These are phyloP conservation scores for Plasmodium relictum DNA, from an alignment of 169 alveolate genomes.

Conservation along the genomic window DNA sequence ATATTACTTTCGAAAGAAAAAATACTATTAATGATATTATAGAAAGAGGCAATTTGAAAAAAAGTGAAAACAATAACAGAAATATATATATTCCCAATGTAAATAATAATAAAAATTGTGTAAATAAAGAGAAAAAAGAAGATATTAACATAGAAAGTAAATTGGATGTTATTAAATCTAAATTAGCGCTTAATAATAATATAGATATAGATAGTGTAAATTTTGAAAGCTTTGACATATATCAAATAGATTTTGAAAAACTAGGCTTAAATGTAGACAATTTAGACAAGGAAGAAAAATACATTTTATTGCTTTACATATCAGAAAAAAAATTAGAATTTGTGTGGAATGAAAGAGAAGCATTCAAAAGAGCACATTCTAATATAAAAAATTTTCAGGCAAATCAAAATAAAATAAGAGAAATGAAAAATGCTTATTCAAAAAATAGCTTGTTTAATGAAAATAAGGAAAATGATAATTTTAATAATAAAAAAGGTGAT, in stretches of 20 bases:
- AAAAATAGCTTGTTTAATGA: neutral
- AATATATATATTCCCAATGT: neutral
- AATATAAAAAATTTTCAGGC: slow-evolving; percentile 3
- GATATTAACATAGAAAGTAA: slow-evolving; percentile 16
- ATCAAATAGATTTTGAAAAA: slow-evolving; percentile 57
- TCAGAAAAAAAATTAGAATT: slow-evolving; percentile 43
- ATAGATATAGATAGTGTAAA: slow-evolving; percentile 38
- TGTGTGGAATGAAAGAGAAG: slow-evolving; percentile 7
- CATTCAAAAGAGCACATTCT: slow-evolving; percentile 7
- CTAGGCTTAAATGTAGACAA: slow-evolving; percentile 46
- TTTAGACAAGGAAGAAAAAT: slow-evolving; percentile 65
- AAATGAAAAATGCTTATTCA: neutral
- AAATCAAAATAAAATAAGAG: slow-evolving; percentile 7
- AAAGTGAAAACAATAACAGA: neutral
- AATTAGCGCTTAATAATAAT: slow-evolving; percentile 36
- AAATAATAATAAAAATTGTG: neutral
- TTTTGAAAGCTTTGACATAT: slow-evolving; percentile 44
- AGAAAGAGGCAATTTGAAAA: neutral
- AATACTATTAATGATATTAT: slow-evolving; percentile 13
- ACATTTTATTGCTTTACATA: slow-evolving; percentile 61
- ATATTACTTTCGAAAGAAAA: neutral
- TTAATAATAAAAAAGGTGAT: neutral
- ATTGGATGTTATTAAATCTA: slow-evolving; percentile 26
- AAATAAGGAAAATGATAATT: neutral
- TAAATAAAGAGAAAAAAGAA: neutral